Percentiles rank a stretch among this genome's conserved stretches.
These are phyloP conservation scores for Colletotrichum caudatum DNA, from an alignment of 2,329 filamentous ascomycete genomes.

Conservation along the genomic window DNA sequence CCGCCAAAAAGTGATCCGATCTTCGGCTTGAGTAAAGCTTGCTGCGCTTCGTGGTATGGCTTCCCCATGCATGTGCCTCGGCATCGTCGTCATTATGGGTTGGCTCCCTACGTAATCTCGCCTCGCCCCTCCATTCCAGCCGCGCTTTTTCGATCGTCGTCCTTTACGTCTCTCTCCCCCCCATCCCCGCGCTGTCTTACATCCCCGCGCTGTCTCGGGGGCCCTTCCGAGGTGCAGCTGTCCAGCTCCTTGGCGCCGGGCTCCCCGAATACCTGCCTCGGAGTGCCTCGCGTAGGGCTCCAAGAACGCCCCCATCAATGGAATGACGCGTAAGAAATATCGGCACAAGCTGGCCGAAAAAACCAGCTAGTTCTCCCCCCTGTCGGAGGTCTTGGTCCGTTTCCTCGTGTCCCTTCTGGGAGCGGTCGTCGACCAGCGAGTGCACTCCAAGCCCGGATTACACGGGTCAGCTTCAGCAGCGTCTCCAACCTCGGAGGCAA, in stretches of 20 bases:
- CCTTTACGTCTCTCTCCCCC: no score
- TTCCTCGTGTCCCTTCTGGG: conserved; percentile 20
- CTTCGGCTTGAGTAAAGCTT: conserved; percentile 19
- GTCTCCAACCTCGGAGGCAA: conserved; percentile 33
- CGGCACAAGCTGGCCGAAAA: conserved; percentile 44
- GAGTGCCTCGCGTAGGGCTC: conserved; percentile 36
- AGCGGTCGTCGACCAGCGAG: conserved; percentile 26
- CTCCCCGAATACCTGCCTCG: background rate
- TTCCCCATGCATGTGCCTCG: no score
- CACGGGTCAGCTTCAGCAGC: background rate
- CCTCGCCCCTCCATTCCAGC: background rate
- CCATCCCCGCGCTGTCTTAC: background rate
- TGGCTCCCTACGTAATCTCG: conserved; percentile 13
- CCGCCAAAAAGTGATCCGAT: conserved; percentile 21
- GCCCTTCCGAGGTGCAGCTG: conserved; percentile 12
- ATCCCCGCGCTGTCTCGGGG: background rate
- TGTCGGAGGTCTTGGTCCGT: conserved; percentile 28
- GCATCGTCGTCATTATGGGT: background rate
- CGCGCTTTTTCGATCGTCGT: background rate
- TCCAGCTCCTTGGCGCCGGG: conserved; percentile 10
- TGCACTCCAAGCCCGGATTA: conserved; percentile 19
- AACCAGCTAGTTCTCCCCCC: conserved; percentile 35
- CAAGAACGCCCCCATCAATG: conserved; percentile 39
- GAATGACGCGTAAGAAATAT: conserved; percentile 42
- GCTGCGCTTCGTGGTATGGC: background rate